Evolutionary conservation across 2,329 filamentous ascomycete genomes (phyloP), one percentile per base, ranked within the genome.

Genomic region (Exophiala sp.): DNA sequence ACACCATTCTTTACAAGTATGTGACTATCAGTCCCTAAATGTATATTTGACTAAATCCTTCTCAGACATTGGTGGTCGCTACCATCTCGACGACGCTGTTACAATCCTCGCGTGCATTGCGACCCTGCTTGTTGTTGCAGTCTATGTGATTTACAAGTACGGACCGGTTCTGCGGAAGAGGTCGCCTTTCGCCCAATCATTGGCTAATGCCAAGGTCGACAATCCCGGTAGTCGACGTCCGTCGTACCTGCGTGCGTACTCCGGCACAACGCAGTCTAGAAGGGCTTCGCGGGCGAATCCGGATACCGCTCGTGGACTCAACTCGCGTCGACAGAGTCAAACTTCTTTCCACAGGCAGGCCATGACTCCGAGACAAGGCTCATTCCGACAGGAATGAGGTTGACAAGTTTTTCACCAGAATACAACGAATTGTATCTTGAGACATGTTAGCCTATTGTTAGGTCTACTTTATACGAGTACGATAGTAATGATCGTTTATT

Each of bases 121-220:
- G 0, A 74, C 83, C 46, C 60, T 85, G 1, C 75, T 88, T 1
- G 83, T 86, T 5, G 61, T 78, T 14, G 81, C 83, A 0, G 82
- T 88, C 5, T 87, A 87, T 57, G 72, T 82, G 43, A 84, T 88
- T 57, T 88, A 87, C 72, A 84, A 76, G 74, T 80, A 81, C 51
- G 85, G 85, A 0, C 83, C 83, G 0, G 58, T 59, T 0, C 75
- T 88, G 12, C 80, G 85, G 36, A 76, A 78, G 54, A 71, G 78
- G 2, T 87, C 84, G 10, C 78, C 80, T 0, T 88, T 88, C 61
- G 85, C 85, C 0, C 82, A 87, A 69, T 78, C 78, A 38, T 71
- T 88, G 2, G 80, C 80, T 9, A 71, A 72, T 14, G 77, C 71
- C 24, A 67, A 68, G 18, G 39, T 67, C 16, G 65, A 71, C 34